Evolutionary conservation across 2,329 filamentous ascomycete species (phyloP), one percentile per base, ranked within the genome.

Genomic region (Neofusicoccum parvum): DNA sequence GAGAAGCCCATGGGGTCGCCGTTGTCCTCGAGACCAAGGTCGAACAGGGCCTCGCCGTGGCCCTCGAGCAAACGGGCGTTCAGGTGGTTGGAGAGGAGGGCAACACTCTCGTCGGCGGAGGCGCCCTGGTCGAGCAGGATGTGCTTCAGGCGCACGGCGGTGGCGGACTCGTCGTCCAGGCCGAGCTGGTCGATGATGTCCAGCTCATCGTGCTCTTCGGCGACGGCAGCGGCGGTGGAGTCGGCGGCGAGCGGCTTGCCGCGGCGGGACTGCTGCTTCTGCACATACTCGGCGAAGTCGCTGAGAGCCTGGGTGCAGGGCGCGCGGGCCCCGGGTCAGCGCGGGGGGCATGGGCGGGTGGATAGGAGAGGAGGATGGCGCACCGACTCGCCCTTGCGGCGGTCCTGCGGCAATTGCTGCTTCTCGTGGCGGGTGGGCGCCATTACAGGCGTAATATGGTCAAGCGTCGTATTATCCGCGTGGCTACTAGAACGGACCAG

Each of bases 201-300:
- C 62, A 98, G 88, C 76, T 98, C 94, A 62, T 94, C 92, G 74
- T 94, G 91, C 69, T 95, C 89, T 72, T 91, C 87, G 41, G 79
- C 72, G 39, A 73, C 56, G 20, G 36, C 48, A 41, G 79, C 72
- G 39, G 73, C 56, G 20, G 36, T 41, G 20, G 62, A 74, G 46
- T 76, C 75, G 32, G 70, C 68, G 65, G 70, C 62, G 58, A 75
- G 36, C 76, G 69, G 64, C 76, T 73, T 15, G 80, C 76, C 46
- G 78, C 91, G 89, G 58, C 89, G 80, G 14, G 89, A 88, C 78
- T 98, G 95, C 77, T 98, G 94, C 76, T 93, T 91, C 78, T 98
- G 93, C 70, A 97, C 95, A 74, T 97, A 98, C 74, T 99, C 95
- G 78, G 94, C 93, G 76, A 99, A 99, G 72, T 98, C 95, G 81